Conservation (phyloP, 257 asterid genomes). For the Solanum chaucha region DNA sequence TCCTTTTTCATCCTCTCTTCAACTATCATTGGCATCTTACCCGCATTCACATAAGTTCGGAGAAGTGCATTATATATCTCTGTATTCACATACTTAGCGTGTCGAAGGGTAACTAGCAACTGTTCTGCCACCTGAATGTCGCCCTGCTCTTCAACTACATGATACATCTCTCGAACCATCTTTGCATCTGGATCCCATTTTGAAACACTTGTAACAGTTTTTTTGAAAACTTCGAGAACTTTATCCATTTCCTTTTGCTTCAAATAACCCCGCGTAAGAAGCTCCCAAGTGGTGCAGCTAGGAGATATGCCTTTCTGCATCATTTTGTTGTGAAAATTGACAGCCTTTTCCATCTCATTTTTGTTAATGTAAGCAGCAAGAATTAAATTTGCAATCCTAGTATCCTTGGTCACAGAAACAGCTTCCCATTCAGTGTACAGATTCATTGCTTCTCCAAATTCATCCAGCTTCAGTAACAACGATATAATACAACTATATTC, state of each 20-base stretch:
- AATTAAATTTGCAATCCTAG: constrained; percentile 72
- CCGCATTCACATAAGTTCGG: constrained; percentile 59
- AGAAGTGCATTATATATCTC: constrained; percentile 60
- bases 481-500: constrained; percentile 75
- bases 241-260: constrained; percentile 35
- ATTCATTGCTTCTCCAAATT: constrained; percentile 59
- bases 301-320: constrained; percentile 36
- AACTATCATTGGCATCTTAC: constrained; percentile 65
- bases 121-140: constrained; percentile 60
- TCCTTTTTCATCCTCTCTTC: constrained; percentile 89
- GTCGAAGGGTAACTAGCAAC: constrained; percentile 43
- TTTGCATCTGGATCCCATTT: constrained; percentile 68
- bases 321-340: constrained; percentile 44
- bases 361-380: constrained; percentile 65
- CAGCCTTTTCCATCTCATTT: constrained; percentile 54
- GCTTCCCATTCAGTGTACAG: constrained; percentile 76
- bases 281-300: constrained; percentile 84
- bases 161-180: constrained; percentile 39
- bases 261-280: constrained; percentile 70
- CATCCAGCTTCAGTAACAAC: constrained; percentile 53
- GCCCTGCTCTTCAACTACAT: constrained; percentile 55
- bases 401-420: constrained; percentile 59
- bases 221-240: constrained; percentile 48
- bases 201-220: constrained; percentile 51
- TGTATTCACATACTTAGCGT: constrained; percentile 40